Base-by-base conservation (phyloP, 2,329 filamentous ascomycete species). In the Chalara sp. region DNA sequence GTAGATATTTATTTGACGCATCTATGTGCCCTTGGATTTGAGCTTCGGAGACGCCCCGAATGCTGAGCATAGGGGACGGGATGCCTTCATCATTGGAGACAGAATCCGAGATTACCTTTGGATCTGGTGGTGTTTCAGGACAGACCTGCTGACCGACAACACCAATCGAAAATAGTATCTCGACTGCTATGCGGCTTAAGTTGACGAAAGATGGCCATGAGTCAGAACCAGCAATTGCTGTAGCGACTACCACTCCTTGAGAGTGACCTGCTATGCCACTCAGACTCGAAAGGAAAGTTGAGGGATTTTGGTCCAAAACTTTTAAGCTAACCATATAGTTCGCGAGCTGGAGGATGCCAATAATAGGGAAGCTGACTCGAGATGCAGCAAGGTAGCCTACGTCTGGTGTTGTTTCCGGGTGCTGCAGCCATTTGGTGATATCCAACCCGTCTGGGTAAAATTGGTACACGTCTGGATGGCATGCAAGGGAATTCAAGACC, bases 111-210 rank as follows among this genome's bases (percentile, higher is more conserved):
- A 96, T 79, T 64, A 90, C 87, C 40, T 81, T 86, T 0, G 92
- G 91, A 2, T 89, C 87, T 62, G 96, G 79, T 30, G 91, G 96
- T 6, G 92, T 96, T 57, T 87, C 83, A 30, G 92, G 92, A 71
- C 95, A 96, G 2, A 89, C 89, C 70, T 96, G 91, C 69, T 97
- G 92, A 68, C 90, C 96, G 63, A 91, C 85, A 55, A 90, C 84
- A 65, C 92, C 92, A 58, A 96, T 95, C 91, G 91, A 97, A 76
- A 97, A 96, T 33, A 97, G 84, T 63, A 96, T 88, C 33, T 87
- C 90, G 58, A 97, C 74, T 4, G 91, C 88, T 59, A 87, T 82
- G 61, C 77, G 84, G 52, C 87, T 80, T 47, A 87, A 80, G 63
- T 86, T 83, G 58, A 86, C 80, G 69, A 92, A 96, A 1, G 87